Evolutionary conservation across 108 stramenopile species (phyloP), one percentile per base, ranked within the genome.

Genomic region (Pseudonitzschia delicatissima): DNA sequence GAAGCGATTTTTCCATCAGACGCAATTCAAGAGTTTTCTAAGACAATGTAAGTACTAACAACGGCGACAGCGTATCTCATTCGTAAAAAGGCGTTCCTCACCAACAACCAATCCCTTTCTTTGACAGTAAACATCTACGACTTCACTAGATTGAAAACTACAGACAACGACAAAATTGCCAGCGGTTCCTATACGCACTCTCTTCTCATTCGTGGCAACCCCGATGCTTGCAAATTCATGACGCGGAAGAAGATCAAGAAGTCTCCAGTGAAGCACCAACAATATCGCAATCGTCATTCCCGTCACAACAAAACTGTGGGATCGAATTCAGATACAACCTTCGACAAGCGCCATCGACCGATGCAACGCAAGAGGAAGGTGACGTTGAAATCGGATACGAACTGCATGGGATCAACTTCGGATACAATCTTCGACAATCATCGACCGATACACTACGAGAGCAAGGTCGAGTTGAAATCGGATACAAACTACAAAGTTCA

Each of bases 1-100:
- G 84, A 84, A 82, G 7, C 32, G 63, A 5, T 86, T 89, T 71
- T 96, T 96, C 69, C 78, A 79, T 34, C 89, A 87, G 50, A 82
- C 85, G 49, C 87, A 87, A 66, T 80, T 74, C 70, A 79, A 87
- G 33, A 78, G 80, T 39, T 92, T 95, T 68, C 88, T 87, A 68
- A 48, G 90, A 25, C 90, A 94, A 65, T 74, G 47, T 48, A 23
- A 48, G 47, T 48, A 39, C 17, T n/a, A 44, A 2, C 5, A n/a
- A 44, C n/a, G n/a, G n/a, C n/a, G n/a, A n/a, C n/a, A n/a, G n/a
- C n/a, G n/a, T n/a, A n/a, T n/a, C n/a, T n/a, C n/a, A n/a, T n/a
- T n/a, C n/a, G n/a, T n/a, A n/a, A n/a, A n/a, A n/a, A n/a, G n/a
- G n/a, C n/a, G n/a, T n/a, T n/a, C n/a, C n/a, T n/a, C n/a, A 44